These are phyloP conservation scores for Phytophthora parvispora DNA, from an alignment of 352 stramenopile genomes.

Conservation along the genomic window DNA sequence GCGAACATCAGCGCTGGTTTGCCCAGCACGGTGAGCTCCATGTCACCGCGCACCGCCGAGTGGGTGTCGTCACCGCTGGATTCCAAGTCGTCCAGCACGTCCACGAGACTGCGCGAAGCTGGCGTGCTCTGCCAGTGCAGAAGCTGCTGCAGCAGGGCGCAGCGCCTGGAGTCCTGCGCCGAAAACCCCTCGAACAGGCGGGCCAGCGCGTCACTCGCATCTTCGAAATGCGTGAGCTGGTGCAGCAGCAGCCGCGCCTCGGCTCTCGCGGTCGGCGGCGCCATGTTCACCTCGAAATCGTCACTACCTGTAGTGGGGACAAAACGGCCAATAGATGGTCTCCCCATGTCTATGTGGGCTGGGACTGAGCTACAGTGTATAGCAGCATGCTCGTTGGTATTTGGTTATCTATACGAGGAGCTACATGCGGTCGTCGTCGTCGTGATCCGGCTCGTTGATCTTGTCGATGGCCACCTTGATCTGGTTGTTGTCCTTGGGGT, in stretches of 20 bases:
- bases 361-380: not conserved
- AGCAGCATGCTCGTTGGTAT: conserved; percentile 6
- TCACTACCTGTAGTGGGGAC: too few species aligned
- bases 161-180: conserved; percentile 13
- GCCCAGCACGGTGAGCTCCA: conserved; percentile 74
- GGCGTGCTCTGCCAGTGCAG: conserved; percentile 56
- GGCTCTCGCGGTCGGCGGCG: conserved; percentile 24
- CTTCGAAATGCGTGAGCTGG: conserved; percentile 72
- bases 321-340: conserved; percentile 20
- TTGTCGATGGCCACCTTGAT: conserved; percentile 98
- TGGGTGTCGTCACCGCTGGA: conserved; percentile 12
- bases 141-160: conserved; percentile 50
- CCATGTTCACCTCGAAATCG: conserved; percentile 14
- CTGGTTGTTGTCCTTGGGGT: conserved; percentile 98
- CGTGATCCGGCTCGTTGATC: conserved; percentile 78
- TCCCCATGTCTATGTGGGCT: conserved; percentile 29
- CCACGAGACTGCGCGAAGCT: conserved; percentile 28
- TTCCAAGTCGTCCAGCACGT: conserved; percentile 50
- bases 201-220: conserved; percentile 51
- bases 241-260: conserved; percentile 55
- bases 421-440: conserved; percentile 67
- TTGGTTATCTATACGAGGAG: conserved; percentile 33
- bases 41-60: conserved; percentile 22
- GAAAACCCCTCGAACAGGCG: conserved; percentile 55
- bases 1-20: conserved; percentile 85